These are phyloP conservation scores for Mixia osmundae DNA, from an alignment of 1,284 basidiomycete genomes.

Conservation along the genomic window DNA sequence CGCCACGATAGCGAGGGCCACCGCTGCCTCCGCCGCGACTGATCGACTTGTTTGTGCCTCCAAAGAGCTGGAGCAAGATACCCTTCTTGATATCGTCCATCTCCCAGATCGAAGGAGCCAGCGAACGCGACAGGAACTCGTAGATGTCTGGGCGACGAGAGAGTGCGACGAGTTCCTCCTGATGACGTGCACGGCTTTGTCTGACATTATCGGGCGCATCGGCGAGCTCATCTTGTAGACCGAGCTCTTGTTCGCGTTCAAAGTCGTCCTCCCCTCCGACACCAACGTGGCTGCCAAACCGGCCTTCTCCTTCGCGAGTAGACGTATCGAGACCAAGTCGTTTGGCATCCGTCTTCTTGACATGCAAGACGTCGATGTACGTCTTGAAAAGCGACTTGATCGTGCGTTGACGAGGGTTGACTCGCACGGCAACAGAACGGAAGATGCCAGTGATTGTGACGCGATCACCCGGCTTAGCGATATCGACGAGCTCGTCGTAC, in stretches of 20 bases:
- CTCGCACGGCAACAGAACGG: slow-evolving; percentile 72
- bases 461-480: slow-evolving; percentile 82
- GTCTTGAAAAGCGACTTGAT: slow-evolving; percentile 95
- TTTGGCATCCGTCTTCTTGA: slow-evolving; percentile 46
- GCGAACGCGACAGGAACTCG: slow-evolving; percentile 54
- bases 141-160: slow-evolving; percentile 62
- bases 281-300: slow-evolving; percentile 43
- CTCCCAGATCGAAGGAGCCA: slow-evolving; percentile 90
- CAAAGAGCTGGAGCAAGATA: slow-evolving; percentile 82
- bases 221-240: slow-evolving; percentile 14
- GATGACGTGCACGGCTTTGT: slow-evolving; percentile 27
- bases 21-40: slow-evolving; percentile 77
- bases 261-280: slow-evolving; percentile 50
- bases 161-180: slow-evolving; percentile 39
- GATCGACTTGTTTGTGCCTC: slow-evolving; percentile 91
- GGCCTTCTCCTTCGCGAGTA: slow-evolving; percentile 35
- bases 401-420: slow-evolving; percentile 72
- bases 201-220: slow-evolving; percentile 12
- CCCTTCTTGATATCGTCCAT: slow-evolving; percentile 99
- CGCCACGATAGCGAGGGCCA: slow-evolving; percentile 84
- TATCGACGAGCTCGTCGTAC: slow-evolving; percentile 91
- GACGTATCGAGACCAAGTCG: slow-evolving; percentile 55
- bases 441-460: slow-evolving; percentile 83
- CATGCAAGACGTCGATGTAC: slow-evolving; percentile 82
- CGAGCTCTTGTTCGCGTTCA: slow-evolving; percentile 14